Base-by-base conservation (phyloP, 2,329 filamentous ascomycete genomes). In the Ceratocystis eucalypticola region DNA sequence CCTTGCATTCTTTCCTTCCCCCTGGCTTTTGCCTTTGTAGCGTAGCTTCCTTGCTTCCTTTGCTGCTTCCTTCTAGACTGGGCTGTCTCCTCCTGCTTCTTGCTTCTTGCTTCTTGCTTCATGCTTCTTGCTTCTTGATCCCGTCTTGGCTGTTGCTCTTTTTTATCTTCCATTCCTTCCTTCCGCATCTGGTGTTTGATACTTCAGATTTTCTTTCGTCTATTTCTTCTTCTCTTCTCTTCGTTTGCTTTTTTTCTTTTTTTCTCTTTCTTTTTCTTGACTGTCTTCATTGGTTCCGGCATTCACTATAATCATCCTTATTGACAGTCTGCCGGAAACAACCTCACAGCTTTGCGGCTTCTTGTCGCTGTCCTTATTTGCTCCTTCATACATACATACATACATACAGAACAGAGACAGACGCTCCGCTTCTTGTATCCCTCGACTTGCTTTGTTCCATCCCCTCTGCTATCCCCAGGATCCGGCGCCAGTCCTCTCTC, bases 161-260 rank as follows among this genome's bases (percentile, higher is more conserved):
- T 53, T 33, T 57, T 28, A 22, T 67, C 63, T 20, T 46, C 64
- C 20, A 30, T 67, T 66, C n/a, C 57, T 57, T 66, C 30, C 17
- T 53, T 44, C 37, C 57, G 22, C 37, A 12, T 37, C n/a, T 57
- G 53, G 53, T 37, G 30, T 61, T 45, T 61, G 37, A 64, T 64
- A 55, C 45, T 41, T 37, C 22, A 2, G 46, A 63, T 41, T 41
- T 15, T 41, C 3, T 15, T 41, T 41, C 37, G 4, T 41, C 37
- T 15, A 46, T 45, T 17, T 63, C 44, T 46, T 37, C 45, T 2
- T 12, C 17, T n/a, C 61, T 44, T 48, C 6, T 48, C 28, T 33
- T 33, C n/a, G 8, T 57, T 59, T 62, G 25, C 7, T 8, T 44
- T 55, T 30, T 22, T 20, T 20, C n/a, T 20, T 20, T 20, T 63